These are phyloP conservation scores for Penicillium roqueforti DNA, from an alignment of 495 filamentous ascomycete species.

Conservation along the genomic window DNA sequence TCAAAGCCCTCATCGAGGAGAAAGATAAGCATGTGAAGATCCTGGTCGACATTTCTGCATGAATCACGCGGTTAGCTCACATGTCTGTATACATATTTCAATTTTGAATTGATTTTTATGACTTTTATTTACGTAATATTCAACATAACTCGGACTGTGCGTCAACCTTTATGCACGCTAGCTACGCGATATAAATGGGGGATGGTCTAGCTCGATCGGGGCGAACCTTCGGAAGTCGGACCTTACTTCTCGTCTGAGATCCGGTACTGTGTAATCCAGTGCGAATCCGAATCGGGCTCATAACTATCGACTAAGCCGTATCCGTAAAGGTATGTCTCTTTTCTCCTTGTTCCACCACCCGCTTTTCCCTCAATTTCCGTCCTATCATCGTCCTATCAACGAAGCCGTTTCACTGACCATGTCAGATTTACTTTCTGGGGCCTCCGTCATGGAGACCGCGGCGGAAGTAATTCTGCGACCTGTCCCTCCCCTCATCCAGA, in stretches of 20 bases:
- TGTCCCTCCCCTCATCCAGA: background rate
- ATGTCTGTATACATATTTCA: too few species aligned
- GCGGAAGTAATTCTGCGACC: background rate
- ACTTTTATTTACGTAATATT: background rate
- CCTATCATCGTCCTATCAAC: background rate
- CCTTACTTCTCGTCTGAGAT: background rate
- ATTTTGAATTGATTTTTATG: background rate
- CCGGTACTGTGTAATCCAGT: too few species aligned
- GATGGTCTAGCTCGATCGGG: too few species aligned
- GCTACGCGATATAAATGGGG: background rate
- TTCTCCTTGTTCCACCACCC: background rate
- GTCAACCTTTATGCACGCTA: background rate
- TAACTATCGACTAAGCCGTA: too few species aligned
- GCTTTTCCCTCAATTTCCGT: too few species aligned
- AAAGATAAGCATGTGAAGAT: slow-evolving; percentile 57
- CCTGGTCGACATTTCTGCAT: slow-evolving; percentile 29
- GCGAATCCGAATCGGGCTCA: too few species aligned
- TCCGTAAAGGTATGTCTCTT: too few species aligned
- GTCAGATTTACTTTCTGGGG: background rate
- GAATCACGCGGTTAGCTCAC: background rate
- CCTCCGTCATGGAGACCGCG: background rate
- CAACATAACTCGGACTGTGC: background rate
- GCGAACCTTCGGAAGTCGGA: too few species aligned
- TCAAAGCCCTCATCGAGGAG: slow-evolving; percentile 49
- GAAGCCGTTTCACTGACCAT: background rate